Evolutionary conservation across 192 early-diverging fungal genomes (phyloP).

Genomic region (Gryganskiella cystojenkinii): DNA sequence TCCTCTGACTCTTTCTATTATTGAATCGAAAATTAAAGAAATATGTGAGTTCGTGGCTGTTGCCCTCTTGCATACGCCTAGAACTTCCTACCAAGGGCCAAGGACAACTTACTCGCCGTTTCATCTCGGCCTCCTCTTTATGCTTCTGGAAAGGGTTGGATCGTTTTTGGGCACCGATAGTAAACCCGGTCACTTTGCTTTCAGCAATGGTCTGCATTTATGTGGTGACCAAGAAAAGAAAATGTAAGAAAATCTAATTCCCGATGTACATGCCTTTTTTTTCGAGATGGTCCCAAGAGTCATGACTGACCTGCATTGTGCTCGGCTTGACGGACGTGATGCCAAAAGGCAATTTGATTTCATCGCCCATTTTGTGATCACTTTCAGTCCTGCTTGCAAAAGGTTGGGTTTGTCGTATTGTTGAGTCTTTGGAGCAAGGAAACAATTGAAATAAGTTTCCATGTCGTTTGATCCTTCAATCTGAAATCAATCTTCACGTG

Average conservation of each 20-base stretch:
- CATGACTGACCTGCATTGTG: conserved; percentile 35
- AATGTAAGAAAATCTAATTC: not conserved
- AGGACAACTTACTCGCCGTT: conserved; percentile 74
- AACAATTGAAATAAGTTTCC: too few species aligned
- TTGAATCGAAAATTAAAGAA: too few species aligned
- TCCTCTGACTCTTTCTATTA: conserved; percentile 79
- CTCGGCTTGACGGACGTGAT: conserved; percentile 53
- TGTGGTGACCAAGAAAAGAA: not conserved
- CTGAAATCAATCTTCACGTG: too few species aligned
- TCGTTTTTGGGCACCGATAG: conserved; percentile 74
- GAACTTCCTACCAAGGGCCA: too few species aligned
- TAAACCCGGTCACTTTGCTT: conserved; percentile 75
- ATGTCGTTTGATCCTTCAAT: too few species aligned
- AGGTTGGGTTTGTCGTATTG: not conserved
- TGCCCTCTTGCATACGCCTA: too few species aligned
- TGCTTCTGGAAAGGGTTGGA: conserved; percentile 77
- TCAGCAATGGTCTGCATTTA: conserved; percentile 62
- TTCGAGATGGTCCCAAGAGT: not conserved
- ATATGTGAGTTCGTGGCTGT: too few species aligned
- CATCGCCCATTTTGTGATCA: conserved; percentile 24
- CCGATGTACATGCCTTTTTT: not conserved
- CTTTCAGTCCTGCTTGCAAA: not conserved
- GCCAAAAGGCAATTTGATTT: conserved; percentile 49
- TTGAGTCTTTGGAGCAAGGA: not conserved
- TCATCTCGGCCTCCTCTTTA: conserved; percentile 77